Evolutionary conservation across 75 land plant species (phyloP).

Genomic region (Larix kaempferi): DNA sequence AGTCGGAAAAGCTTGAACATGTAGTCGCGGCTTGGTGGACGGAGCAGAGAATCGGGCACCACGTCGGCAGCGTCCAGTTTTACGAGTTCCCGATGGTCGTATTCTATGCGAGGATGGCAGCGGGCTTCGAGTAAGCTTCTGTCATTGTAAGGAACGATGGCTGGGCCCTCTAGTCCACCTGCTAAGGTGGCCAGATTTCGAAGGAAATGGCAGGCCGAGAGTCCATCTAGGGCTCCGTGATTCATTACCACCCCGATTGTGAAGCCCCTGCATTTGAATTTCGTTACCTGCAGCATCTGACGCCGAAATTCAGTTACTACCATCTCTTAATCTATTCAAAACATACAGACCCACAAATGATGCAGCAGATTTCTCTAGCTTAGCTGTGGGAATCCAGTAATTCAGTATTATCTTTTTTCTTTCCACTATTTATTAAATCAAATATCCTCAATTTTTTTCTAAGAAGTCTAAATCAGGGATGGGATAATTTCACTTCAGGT

Average conservation of each 20-base stretch:
- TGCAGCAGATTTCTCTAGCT: not conserved
- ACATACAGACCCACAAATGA: too few species aligned
- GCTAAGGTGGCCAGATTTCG: constrained; percentile 11
- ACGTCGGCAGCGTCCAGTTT: not conserved
- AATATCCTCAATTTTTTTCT: too few species aligned
- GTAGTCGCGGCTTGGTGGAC: not conserved
- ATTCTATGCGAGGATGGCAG: constrained; percentile 21
- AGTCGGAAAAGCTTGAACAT: constrained; percentile 7
- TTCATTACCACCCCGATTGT: constrained; percentile 28
- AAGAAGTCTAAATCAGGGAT: too few species aligned
- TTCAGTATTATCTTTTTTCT: too few species aligned
- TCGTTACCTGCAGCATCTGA: constrained; percentile 20
- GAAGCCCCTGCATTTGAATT: constrained; percentile 35
- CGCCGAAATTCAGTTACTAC: not conserved
- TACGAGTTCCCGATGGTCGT: constrained; percentile 25
- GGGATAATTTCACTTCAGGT: too few species aligned
- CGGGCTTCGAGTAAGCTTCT: constrained; percentile 23
- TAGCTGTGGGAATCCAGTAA: too few species aligned
- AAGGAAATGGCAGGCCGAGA: not conserved
- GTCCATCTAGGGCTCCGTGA: constrained; percentile 19
- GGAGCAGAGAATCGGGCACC: too few species aligned
- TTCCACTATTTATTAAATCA: too few species aligned
- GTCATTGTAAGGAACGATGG: constrained; percentile 19
- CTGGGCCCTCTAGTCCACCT: not conserved
- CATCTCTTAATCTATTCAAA: not conserved